These are phyloP conservation scores for Penicillium decumbens DNA, from an alignment of 2,329 filamentous ascomycete genomes.

Conservation along the genomic window DNA sequence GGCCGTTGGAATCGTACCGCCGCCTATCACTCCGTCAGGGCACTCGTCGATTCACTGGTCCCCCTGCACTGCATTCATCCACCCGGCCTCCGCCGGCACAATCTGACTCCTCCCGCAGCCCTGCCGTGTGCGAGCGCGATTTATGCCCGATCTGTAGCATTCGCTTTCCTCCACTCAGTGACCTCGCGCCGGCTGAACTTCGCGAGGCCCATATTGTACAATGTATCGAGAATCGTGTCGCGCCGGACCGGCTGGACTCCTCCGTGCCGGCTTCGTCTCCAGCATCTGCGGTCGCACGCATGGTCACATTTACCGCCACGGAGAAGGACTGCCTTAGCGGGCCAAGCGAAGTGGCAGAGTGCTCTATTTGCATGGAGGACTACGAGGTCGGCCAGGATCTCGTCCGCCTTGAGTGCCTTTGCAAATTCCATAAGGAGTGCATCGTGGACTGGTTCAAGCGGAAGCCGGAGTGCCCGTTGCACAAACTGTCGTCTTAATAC, in stretches of 20 bases:
- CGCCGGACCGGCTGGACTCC: constrained; percentile 5
- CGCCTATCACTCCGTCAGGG: constrained; percentile 17
- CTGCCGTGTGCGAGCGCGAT: constrained; percentile 40
- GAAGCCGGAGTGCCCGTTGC: constrained; percentile 58
- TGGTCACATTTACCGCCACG: constrained; percentile 52
- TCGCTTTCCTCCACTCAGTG: constrained; percentile 36
- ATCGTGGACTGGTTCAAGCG: constrained; percentile 59
- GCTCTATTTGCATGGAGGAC: constrained; percentile 62
- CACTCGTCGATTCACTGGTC: neutral
- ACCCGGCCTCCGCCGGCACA: neutral
- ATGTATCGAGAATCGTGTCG: constrained; percentile 41
- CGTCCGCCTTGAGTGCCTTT: constrained; percentile 58
- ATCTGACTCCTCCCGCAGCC: neutral
- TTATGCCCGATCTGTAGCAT: constrained; percentile 46
- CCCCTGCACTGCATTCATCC: neutral
- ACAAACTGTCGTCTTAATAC: constrained; percentile 41
- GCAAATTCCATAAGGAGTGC: constrained; percentile 60
- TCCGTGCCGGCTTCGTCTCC: constrained; percentile 21
- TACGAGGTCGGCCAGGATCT: constrained; percentile 57
- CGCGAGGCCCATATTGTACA: constrained; percentile 45
- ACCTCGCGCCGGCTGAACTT: constrained; percentile 36
- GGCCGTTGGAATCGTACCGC: constrained; percentile 25
- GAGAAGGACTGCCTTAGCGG: constrained; percentile 59
- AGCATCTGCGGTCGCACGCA: constrained; percentile 30
- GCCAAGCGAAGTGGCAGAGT: constrained; percentile 53